A percentile compares a stretch with the other conserved stretches of the same genome.
phyloP scores from a whole-genome alignment of 768 basidiomycete genomes.

The Mycena floridula region DNA sequence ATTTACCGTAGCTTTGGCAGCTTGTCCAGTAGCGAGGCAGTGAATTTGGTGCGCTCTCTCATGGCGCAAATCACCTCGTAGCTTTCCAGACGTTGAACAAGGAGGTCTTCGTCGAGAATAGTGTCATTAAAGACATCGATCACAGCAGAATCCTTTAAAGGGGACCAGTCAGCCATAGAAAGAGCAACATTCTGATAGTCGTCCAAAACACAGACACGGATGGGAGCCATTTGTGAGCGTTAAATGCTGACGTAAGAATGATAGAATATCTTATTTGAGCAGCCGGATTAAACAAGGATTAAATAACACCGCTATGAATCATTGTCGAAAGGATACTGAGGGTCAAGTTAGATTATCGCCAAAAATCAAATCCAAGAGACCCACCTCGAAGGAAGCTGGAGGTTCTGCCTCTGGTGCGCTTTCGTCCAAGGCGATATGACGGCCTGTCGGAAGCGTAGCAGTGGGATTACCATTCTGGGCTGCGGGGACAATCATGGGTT shows the following conservation, averaged over 20 bases:
- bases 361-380: constrained; percentile 22
- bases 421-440: constrained; percentile 68
- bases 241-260: not conserved
- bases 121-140: constrained; percentile 49
- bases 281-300: not conserved
- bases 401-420: constrained; percentile 65
- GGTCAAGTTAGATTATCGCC: constrained; percentile 12
- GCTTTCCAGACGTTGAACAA: constrained; percentile 40
- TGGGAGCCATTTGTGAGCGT: not conserved
- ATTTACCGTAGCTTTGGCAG: constrained; percentile 49
- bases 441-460: constrained; percentile 28
- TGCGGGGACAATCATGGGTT: constrained; percentile 20
- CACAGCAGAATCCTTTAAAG: constrained; percentile 26
- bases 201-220: constrained; percentile 51
- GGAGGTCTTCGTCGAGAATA: constrained; percentile 41
- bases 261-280: not conserved
- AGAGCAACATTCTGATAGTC: constrained; percentile 53
- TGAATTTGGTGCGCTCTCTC: constrained; percentile 61
- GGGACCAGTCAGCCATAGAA: constrained; percentile 49
- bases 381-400: constrained; percentile 80
- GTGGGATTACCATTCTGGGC: constrained; percentile 25
- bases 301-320: constrained; percentile 36
- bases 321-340: constrained; percentile 71
- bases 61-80: constrained; percentile 59
- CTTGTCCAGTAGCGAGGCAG: constrained; percentile 38